phyloP scores from a whole-genome alignment of 31 red algal genomes.

The Bonnemaisonia californica region DNA sequence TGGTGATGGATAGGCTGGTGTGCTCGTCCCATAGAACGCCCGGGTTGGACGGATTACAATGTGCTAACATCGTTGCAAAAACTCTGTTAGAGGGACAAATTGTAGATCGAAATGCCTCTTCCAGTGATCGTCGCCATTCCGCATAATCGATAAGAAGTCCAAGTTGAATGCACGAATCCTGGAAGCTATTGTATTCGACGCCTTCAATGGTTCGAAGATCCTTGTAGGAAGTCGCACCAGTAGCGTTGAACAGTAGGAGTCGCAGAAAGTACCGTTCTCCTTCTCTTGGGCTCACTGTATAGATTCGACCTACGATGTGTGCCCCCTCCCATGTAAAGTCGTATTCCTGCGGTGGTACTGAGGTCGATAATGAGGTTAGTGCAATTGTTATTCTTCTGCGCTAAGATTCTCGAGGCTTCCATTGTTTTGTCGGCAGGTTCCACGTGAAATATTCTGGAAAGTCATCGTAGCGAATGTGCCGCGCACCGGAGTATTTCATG shows the following conservation, averaged over 20 bases:
- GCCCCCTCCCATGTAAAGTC: background rate
- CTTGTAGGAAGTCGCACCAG: background rate
- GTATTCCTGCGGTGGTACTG: background rate
- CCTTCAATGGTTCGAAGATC: background rate
- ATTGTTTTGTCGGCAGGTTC: background rate
- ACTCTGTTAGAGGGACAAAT: constrained; percentile 27
- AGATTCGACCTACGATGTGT: constrained; percentile 6
- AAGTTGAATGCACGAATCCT: too few species aligned
- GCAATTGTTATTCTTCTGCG: too few species aligned
- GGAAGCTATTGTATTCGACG: background rate
- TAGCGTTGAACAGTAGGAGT: background rate
- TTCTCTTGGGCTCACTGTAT: too few species aligned
- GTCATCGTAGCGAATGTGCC: too few species aligned
- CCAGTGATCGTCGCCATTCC: constrained; percentile 5
- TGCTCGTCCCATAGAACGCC: background rate
- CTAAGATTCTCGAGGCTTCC: too few species aligned
- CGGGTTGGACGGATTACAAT: constrained; percentile 1
- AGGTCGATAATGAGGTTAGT: too few species aligned
- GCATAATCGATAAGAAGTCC: background rate
- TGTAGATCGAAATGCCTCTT: constrained; percentile 15
- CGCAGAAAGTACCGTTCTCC: too few species aligned
- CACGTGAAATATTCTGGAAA: too few species aligned
- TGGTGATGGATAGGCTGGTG: background rate
- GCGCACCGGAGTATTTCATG: too few species aligned
- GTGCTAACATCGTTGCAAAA: constrained; percentile 14